These are phyloP conservation scores for Fusarium citri DNA, from an alignment of 2,329 filamentous ascomycete species.

Conservation along the genomic window DNA sequence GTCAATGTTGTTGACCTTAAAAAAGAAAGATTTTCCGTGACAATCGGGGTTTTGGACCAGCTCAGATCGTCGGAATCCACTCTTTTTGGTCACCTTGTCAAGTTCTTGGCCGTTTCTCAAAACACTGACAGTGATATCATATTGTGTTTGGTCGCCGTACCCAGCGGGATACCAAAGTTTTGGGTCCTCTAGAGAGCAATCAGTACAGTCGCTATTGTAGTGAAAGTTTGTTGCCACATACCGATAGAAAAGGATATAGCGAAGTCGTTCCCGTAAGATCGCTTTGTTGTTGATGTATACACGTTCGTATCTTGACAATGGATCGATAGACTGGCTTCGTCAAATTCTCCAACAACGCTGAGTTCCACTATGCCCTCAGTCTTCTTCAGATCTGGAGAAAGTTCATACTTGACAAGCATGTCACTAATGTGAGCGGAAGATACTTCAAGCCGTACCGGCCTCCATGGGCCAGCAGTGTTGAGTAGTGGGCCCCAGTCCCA, in stretches of 20 bases:
- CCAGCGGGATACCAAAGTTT: conserved; percentile 3
- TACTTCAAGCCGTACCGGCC: neutral
- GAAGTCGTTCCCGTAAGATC: too few species aligned
- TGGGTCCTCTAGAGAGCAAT: neutral
- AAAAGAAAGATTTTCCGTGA: conserved; percentile 1
- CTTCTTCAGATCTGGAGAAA: neutral
- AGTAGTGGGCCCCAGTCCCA: conserved; percentile 7
- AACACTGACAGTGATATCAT: neutral
- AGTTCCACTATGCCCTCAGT: neutral
- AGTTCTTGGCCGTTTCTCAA: neutral
- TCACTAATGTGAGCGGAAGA: neutral
- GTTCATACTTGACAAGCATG: neutral
- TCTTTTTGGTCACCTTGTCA: neutral
- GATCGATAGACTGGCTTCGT: neutral
- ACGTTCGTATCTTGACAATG: neutral
- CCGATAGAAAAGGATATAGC: too few species aligned
- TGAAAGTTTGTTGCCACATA: too few species aligned
- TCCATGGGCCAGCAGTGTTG: conserved; percentile 5
- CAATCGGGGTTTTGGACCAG: neutral
- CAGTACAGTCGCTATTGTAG: too few species aligned
- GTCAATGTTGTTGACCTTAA: neutral
- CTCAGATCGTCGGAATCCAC: neutral
- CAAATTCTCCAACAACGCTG: neutral
- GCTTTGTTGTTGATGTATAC: too few species aligned
- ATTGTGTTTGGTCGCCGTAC: conserved; percentile 1